Evolutionary conservation across 2,329 filamentous ascomycete genomes (phyloP).

Genomic region (Chaetomium olivaceum): DNA sequence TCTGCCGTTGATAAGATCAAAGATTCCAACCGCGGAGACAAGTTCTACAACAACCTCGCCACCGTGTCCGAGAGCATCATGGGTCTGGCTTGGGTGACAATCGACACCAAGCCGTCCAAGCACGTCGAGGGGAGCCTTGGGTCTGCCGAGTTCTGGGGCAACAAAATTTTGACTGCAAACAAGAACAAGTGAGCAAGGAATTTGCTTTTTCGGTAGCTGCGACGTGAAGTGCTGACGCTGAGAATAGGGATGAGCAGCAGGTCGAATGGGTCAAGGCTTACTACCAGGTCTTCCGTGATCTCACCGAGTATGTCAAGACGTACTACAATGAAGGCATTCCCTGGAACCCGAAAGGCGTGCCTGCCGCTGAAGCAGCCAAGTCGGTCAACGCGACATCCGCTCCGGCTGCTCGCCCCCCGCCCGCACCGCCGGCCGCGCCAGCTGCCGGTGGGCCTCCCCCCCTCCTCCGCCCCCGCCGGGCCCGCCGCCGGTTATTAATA

Average conservation of each 20-base stretch:
- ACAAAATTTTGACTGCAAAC: conserved; percentile 86
- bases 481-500: conserved; percentile 65
- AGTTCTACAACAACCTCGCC: conserved; percentile 77
- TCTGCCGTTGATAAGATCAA: conserved; percentile 77
- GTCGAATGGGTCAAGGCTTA: conserved; percentile 91
- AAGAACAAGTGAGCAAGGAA: conserved; percentile 61
- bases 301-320: conserved; percentile 81
- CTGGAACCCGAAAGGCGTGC: conserved; percentile 80
- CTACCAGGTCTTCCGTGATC: conserved; percentile 83
- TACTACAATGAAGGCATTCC: conserved; percentile 76
- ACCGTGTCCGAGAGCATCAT: conserved; percentile 89
- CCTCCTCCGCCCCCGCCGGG: conserved; percentile 70
- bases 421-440: conserved; percentile 46
- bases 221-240: conserved; percentile 4
- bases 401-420: conserved; percentile 48
- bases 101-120: conserved; percentile 79
- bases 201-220: too few species aligned
- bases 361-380: conserved; percentile 66
- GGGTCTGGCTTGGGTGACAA: conserved; percentile 85
- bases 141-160: conserved; percentile 90
- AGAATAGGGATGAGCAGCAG: conserved; percentile 60
- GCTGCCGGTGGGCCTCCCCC: conserved; percentile 57
- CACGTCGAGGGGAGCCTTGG: conserved; percentile 81
- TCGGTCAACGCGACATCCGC: conserved; percentile 53
- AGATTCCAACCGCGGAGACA: conserved; percentile 75